A percentile compares a stretch with the other conserved stretches of the same genome.
phyloP scores from a whole-genome alignment of 2,329 filamentous ascomycete species.

The Grosmannia serpens region DNA sequence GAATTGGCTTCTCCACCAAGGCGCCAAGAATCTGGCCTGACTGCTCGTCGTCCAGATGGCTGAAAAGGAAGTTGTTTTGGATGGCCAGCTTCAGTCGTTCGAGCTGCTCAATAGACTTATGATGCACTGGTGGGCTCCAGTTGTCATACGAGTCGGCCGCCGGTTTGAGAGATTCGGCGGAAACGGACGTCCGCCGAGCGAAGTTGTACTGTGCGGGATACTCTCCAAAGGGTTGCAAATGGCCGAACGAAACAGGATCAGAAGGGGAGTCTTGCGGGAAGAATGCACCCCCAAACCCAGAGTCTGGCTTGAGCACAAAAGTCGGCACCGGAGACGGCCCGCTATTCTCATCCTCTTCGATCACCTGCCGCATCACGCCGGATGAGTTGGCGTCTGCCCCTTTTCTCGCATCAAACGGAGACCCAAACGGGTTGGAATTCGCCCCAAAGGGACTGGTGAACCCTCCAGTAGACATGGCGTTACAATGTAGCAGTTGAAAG shows the following conservation, averaged over 20 bases:
- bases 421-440: slow-evolving; percentile 62
- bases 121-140: slow-evolving; percentile 78
- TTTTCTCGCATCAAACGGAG: slow-evolving; percentile 21
- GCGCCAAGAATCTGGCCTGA: slow-evolving; percentile 78
- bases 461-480: slow-evolving; percentile 56
- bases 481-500: not conserved
- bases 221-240: slow-evolving; percentile 46
- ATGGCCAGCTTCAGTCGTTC: slow-evolving; percentile 71
- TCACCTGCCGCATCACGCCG: slow-evolving; percentile 38
- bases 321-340: slow-evolving; percentile 49
- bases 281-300: not conserved
- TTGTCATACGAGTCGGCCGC: slow-evolving; percentile 72
- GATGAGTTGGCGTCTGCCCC: slow-evolving; percentile 4
- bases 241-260: slow-evolving; percentile 32
- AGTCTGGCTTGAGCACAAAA: slow-evolving; percentile 20
- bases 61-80: slow-evolving; percentile 84
- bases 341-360: slow-evolving; percentile 75
- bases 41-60: slow-evolving; percentile 89
- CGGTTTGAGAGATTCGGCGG: slow-evolving; percentile 90
- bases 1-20: slow-evolving; percentile 88
- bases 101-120: slow-evolving; percentile 74
- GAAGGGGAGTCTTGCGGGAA: slow-evolving; percentile 3
- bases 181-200: slow-evolving; percentile 86
- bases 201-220: slow-evolving; percentile 93
- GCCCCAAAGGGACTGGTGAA: slow-evolving; percentile 64